Base-by-base conservation (phyloP, 139 green algal species). In the Micractinium sp. region DNA sequence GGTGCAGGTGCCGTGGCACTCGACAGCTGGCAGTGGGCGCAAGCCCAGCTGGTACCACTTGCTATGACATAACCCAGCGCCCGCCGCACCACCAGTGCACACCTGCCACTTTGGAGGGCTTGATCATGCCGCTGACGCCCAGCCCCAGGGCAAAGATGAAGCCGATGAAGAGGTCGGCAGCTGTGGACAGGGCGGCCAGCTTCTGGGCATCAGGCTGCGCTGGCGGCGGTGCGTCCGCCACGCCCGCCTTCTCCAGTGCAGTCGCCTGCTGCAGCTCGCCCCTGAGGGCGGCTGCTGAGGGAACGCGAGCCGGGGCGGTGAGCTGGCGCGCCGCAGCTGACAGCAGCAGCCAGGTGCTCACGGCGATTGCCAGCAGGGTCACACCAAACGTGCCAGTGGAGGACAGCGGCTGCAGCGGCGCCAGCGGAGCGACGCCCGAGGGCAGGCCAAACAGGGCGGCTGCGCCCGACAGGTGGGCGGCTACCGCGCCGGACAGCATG, bases 91-190 rank as follows among this genome's bases (percentile, higher is more conserved):
- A 5, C 63, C 69, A 35, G 12, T 35, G 69, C 78, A 27, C 29
- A 33, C 75, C 79, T 14, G 87, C 66, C 74, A 96, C 93, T 91
- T 98, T 98, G 73, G 82, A 90, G 14, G 95, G 94, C 5, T 91
- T 91, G 27, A 90, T 93, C 96, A 98, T 98, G 35, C 95, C 95
- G 16, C 88, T 90, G 35, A 95, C 63, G 27, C 91, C 92, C 7
- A 98, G 91, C 0, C 94, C 96, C 35, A 95, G 56, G 0, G 92
- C 94, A 88, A 98, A 98, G n/a, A 96, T 86, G 14, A 90, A 56
- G 14, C 95, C 95, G 33, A 87, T 69, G 23, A 88, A 74, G 14
- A 91, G 33, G 86, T 96, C 93, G 33, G 76, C 73, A n/a, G 82
- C 61, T 18, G 63, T 47, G 22, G 29, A 33, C 41, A 91, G 87